Base-by-base conservation (phyloP, 805 yeast species). In the Naumovozyma castellii region DNA sequence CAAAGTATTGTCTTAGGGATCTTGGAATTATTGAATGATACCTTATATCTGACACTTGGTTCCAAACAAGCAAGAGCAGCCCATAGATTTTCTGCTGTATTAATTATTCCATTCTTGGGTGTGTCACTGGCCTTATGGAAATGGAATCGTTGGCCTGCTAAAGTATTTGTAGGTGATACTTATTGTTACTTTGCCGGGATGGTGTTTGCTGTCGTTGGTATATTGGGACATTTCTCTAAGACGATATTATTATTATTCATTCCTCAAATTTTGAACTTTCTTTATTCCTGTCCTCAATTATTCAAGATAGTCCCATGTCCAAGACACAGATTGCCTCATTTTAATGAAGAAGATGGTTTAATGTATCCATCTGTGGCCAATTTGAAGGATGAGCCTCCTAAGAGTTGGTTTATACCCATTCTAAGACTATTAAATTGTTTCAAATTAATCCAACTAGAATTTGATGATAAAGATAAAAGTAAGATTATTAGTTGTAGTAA, bases 131-230 rank as follows among this genome's bases (percentile, higher is more conserved):
- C 84, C 0, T 64, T 92, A 40, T 73, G 84, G 50, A 76, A 74
- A 49, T 80, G 70, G 67, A 92, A 92, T 58, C 83, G 88, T 81
- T 92, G 71, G 67, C 98, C 98, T 0, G 86, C 98, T 0, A 65
- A 65, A 41, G 97, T 86, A 1, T 92, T 92, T 64, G 99, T 92
- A 5, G 99, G 99, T 22, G 99, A 92, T 58, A 90, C 98, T 0
- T 92, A 83, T 67, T 92, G 99, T 64, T 92, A 92, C 63, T 88
- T 92, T 61, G 86, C 95, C 18, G 99, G 99, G 3, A 92, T 92
- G 98, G 95, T 92, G 1, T 87, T 92, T 62, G 98, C 97, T 0
- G 92, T 88, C 19, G 95, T 85, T 22, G 97, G 97, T 1, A 92
- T 92, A 28, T 71, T 85, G 43, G 97, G 97, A 1, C 99, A 92